Conservation (phyloP, 352 stramenopile species). For the Globisporangium cystogenes region DNA sequence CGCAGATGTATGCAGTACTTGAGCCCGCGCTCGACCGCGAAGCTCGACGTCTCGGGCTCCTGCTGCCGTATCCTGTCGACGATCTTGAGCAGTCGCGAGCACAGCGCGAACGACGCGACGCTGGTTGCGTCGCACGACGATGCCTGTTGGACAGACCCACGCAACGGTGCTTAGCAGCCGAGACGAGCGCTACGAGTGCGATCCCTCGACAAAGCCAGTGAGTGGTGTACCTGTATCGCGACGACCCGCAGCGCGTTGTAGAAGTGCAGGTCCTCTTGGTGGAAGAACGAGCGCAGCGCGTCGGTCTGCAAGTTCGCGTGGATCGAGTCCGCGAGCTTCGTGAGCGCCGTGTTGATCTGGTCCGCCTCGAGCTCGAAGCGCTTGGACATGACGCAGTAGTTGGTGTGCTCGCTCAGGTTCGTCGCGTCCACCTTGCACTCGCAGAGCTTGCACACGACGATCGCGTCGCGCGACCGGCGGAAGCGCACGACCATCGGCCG, state of each 20-base stretch:
- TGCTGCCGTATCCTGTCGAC: conserved; percentile 62
- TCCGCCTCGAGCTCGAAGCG: conserved; percentile 72
- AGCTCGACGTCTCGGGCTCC: conserved; percentile 37
- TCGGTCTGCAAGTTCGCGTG: conserved; percentile 43
- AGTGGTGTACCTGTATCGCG: conserved; percentile 35
- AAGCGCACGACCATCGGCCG: conserved; percentile 71
- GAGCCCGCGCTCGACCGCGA: conserved; percentile 35
- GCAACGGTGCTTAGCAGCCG: neutral
- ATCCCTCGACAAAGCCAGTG: neutral
- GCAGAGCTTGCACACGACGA: conserved; percentile 78
- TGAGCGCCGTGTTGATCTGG: conserved; percentile 63
- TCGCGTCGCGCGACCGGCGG: conserved; percentile 25
- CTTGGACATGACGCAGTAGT: conserved; percentile 77
- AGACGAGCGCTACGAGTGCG: too few species aligned
- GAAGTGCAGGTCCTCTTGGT: conserved; percentile 56
- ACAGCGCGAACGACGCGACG: conserved; percentile 73
- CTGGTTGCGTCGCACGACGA: conserved; percentile 68
- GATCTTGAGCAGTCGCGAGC: conserved; percentile 73
- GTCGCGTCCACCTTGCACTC: conserved; percentile 67
- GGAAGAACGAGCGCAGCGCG: conserved; percentile 32
- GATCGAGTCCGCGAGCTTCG: conserved; percentile 50
- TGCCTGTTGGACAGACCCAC: conserved; percentile 18
- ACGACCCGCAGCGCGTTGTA: conserved; percentile 66
- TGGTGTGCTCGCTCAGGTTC: conserved; percentile 66
- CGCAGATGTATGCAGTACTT: conserved; percentile 59